Conservation (phyloP, 306 rosid genomes). For the Cotoneaster glaucophyllus region DNA sequence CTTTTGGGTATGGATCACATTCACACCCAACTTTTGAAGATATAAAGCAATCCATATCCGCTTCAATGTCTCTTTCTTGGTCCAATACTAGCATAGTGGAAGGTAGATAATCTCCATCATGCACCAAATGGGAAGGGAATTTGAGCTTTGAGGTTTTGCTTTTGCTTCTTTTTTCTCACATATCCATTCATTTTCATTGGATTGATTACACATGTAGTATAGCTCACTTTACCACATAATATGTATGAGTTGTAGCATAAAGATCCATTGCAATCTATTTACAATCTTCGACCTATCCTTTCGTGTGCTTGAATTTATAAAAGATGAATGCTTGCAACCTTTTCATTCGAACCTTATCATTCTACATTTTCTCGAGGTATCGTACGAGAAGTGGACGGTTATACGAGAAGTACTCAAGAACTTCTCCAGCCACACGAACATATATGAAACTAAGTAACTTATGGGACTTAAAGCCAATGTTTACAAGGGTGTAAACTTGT, state of each 20-base stretch:
- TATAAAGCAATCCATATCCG: slow-evolving; percentile 31
- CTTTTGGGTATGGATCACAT: slow-evolving; percentile 19
- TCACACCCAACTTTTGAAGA: slow-evolving; percentile 71
- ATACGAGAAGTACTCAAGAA: too few relatives aligned
- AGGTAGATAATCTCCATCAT: slow-evolving; percentile 44
- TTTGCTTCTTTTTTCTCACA: too few relatives aligned
- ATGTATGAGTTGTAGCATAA: not conserved
- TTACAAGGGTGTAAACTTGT: too few relatives aligned
- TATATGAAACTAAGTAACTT: too few relatives aligned
- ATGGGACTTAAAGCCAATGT: too few relatives aligned
- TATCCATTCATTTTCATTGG: not conserved
- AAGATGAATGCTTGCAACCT: too few relatives aligned
- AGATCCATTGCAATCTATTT: not conserved
- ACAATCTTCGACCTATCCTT: not conserved
- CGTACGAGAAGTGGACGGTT: too few relatives aligned
- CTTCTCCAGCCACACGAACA: too few relatives aligned
- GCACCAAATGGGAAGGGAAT: not conserved
- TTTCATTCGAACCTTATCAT: too few relatives aligned
- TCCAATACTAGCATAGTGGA: slow-evolving; percentile 19
- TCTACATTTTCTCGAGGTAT: too few relatives aligned
- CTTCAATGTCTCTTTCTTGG: slow-evolving; percentile 50
- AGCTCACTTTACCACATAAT: not conserved
- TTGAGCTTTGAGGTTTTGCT: not conserved
- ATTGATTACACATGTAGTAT: not conserved
- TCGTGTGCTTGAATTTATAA: too few relatives aligned